Conservation (phyloP, 2,329 filamentous ascomycete species). For the Aspergillus sp. region DNA sequence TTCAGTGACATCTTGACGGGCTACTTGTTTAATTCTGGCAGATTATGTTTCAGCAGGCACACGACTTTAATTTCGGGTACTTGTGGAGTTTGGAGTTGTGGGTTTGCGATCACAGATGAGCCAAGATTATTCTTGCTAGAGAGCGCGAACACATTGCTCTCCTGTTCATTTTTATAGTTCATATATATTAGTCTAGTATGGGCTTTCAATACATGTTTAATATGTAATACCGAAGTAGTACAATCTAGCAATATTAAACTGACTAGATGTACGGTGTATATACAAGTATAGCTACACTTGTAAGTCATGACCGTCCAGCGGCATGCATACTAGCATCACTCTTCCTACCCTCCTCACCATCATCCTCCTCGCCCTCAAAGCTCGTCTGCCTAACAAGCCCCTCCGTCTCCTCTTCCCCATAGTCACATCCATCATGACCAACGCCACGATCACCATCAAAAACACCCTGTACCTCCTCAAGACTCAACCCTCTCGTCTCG, state of each 20-base stretch:
- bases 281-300: neutral
- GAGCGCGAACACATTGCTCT: neutral
- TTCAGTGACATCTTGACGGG: neutral
- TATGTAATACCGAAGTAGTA: neutral
- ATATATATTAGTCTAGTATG: neutral
- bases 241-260: neutral
- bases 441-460: conserved; percentile 36
- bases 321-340: neutral
- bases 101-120: neutral
- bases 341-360: neutral
- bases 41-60: neutral
- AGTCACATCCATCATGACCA: neutral
- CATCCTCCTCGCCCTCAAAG: neutral
- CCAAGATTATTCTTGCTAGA: neutral
- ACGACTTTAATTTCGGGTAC: neutral
- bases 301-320: neutral
- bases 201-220: neutral
- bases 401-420: neutral
- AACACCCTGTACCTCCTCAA: conserved; percentile 57
- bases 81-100: neutral
- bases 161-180: neutral
- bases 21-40: neutral
- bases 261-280: neutral
- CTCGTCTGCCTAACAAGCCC: neutral
- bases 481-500: conserved; percentile 57